Base-by-base conservation (phyloP, 2,329 filamentous ascomycete species). In the Xylaria arbuscula region DNA sequence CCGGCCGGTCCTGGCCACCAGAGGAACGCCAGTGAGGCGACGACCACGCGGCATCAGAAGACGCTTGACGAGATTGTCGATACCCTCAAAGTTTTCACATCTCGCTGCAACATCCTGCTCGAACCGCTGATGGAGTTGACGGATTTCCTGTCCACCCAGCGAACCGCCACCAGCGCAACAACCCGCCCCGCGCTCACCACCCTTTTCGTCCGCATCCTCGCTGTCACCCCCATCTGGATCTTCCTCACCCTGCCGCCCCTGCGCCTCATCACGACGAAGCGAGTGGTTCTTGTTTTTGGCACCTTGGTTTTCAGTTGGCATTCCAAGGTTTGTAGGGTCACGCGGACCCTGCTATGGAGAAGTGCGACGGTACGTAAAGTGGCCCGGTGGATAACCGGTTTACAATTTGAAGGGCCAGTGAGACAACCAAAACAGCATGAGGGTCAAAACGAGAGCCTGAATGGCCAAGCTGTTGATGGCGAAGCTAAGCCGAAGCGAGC, bases 11-110 rank as follows among this genome's bases (percentile, higher is more conserved):
- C 69, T 19, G 72, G 70, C 22, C 86, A 87, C 70, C 79, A 80
- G 63, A 78, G 83, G n/a, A 81, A 81, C 22, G 78, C 80, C 42
- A 86, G 85, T 9, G 92, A 93, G 74, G 78, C 81, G 17, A 88
- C 86, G 7, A 89, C 87, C 69, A 91, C 90, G 50, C 90, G 91
- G 68, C 93, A 96, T 75, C 93, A 97, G 76, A 98, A 98, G 83
- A 98, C 94, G 59, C 82, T 99, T 61, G 96, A 99, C 78, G 96
- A 99, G 82, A 99, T 99, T 69, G 92, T 99, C 65, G 94, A 98
- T 74, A 97, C 93, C 0, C 83, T 99, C 53, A 93, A 94, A 78
- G 90, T 94, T 72, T 93, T 99, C 74, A 98, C 95, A 0, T 92
- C 91, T 5, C 88, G 96, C 57, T 98, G 96, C 81, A 97, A 98